phyloP scores from a whole-genome alignment of 331 rosid genomes.

The Acacia concinna region DNA sequence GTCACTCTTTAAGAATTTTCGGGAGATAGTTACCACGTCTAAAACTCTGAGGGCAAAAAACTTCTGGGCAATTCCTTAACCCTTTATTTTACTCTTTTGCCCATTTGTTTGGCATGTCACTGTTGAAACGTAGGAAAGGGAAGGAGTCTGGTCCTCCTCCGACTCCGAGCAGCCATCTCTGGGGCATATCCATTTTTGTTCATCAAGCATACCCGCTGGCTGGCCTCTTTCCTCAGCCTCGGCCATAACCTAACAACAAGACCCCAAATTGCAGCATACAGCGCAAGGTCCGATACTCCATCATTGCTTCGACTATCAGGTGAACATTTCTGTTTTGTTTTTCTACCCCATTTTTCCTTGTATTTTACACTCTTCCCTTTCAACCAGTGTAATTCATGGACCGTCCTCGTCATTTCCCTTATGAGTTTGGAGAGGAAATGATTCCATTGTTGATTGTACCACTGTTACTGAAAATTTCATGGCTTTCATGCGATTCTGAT shows the following conservation, averaged over 20 bases:
- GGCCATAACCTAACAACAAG: background rate
- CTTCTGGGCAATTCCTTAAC: too few species aligned
- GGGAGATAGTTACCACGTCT: too few species aligned
- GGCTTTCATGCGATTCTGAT: background rate
- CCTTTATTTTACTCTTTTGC: background rate
- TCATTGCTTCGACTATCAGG: background rate
- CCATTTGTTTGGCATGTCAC: background rate
- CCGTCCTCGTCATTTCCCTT: background rate
- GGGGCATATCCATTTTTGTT: background rate
- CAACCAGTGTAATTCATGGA: background rate
- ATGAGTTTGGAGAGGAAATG: background rate
- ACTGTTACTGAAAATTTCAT: background rate
- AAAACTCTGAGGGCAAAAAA: too few species aligned
- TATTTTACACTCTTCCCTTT: background rate
- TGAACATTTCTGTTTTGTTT: background rate
- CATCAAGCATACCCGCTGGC: background rate
- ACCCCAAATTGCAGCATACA: background rate
- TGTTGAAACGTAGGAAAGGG: background rate
- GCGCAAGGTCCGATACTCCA: background rate
- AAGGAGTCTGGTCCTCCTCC: background rate
- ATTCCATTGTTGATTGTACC: background rate
- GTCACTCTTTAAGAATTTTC: too few species aligned
- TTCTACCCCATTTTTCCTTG: background rate
- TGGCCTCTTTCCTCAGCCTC: background rate
- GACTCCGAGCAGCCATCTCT: conserved; percentile 5